phyloP scores from a whole-genome alignment of 2,329 filamentous ascomycete species.

The Alternaria novae-zelandiae region DNA sequence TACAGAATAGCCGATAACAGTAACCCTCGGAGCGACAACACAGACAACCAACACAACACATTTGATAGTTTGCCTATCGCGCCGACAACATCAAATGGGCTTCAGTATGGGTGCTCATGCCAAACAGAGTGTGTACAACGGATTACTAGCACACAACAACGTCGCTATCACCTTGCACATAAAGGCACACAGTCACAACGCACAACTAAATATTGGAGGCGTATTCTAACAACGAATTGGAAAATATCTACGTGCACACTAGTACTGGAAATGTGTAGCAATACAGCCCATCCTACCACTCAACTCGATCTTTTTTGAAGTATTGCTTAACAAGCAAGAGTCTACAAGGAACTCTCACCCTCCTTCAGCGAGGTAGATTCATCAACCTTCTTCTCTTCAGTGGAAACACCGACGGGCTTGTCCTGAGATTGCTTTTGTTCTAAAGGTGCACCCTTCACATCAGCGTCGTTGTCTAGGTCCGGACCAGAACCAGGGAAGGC shows the following conservation, averaged over 20 bases:
- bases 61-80: neutral
- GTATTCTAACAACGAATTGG: neutral
- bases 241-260: neutral
- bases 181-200: neutral
- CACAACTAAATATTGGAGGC: neutral
- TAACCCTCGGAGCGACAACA: neutral
- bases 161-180: neutral
- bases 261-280: neutral
- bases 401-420: neutral
- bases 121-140: neutral
- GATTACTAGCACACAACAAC: neutral
- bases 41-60: neutral
- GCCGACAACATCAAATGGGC: neutral
- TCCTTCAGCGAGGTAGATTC: constrained; percentile 6
- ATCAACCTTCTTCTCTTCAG: constrained; percentile 9
- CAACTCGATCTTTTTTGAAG: neutral
- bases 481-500: constrained; percentile 25
- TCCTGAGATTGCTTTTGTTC: constrained; percentile 14
- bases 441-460: neutral
- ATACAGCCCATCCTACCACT: neutral
- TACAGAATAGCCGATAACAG: neutral
- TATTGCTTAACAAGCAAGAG: neutral
- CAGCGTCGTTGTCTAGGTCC: constrained; percentile 7
- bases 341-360: constrained; percentile 8
- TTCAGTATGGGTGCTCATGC: neutral